Conservation (phyloP, 257 asterid genomes). For the Solanum tarijense region DNA sequence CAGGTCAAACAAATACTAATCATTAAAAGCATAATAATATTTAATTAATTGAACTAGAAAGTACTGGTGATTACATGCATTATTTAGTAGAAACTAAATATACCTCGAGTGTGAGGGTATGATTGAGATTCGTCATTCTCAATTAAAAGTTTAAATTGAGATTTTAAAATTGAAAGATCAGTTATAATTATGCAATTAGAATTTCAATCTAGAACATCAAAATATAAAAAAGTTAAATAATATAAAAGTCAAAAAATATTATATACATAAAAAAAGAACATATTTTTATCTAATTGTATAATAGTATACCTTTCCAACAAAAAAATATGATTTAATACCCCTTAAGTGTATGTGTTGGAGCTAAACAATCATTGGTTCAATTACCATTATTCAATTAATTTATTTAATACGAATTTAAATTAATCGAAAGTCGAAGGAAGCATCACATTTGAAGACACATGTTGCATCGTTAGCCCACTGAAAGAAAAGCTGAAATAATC, state of each 20-base stretch:
- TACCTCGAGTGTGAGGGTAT: neutral
- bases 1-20: neutral
- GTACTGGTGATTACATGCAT: neutral
- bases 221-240: no score
- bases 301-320: no score
- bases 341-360: no score
- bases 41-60: neutral
- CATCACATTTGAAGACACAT: neutral
- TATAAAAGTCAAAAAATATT: no score
- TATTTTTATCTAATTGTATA: no score
- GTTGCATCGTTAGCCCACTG: neutral
- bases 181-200: rapidly evolving
- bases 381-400: no score
- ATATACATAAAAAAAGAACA: no score
- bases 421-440: neutral
- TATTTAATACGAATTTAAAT: no score
- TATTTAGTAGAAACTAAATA: neutral
- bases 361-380: no score
- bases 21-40: neutral
- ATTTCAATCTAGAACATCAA: no score
- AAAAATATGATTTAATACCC: no score
- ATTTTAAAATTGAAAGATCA: neutral
- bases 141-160: neutral
- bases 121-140: neutral
- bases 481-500: neutral